Evolutionary conservation across 345 rosid genomes (phyloP).

Genomic region (Clausena lansium): DNA sequence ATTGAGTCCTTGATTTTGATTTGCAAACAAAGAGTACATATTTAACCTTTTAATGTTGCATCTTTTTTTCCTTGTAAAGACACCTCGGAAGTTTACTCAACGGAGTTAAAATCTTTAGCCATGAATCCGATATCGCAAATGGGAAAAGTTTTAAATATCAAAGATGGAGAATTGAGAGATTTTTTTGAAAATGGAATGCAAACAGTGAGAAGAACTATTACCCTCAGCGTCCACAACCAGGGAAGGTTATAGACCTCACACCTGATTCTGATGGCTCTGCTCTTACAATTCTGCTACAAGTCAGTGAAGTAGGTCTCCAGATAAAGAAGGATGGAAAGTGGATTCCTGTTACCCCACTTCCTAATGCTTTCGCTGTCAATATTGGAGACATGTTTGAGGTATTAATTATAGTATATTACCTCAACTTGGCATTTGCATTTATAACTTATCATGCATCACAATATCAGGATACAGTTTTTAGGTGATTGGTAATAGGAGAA

Average conservation of each 20-base stretch:
- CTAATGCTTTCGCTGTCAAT: slow-evolving; percentile 33
- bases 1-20: neutral
- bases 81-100: slow-evolving; percentile 13
- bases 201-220: slow-evolving; percentile 29
- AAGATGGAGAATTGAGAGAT: slow-evolving; percentile 19
- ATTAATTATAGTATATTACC: neutral
- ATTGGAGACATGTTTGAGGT: slow-evolving; percentile 36
- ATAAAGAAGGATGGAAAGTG: slow-evolving; percentile 34
- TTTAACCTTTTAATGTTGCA: too few species aligned
- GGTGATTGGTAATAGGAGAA: too few species aligned
- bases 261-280: slow-evolving; percentile 30
- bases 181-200: slow-evolving; percentile 12
- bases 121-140: neutral
- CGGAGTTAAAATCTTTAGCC: slow-evolving; percentile 15
- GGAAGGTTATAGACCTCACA: slow-evolving; percentile 26
- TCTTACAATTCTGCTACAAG: slow-evolving; percentile 29
- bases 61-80: slow-evolving; percentile 3
- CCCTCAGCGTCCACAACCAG: slow-evolving; percentile 34
- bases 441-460: too few species aligned
- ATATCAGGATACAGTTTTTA: too few species aligned
- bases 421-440: neutral
- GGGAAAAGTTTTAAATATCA: slow-evolving; percentile 20
- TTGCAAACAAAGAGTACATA: too few species aligned
- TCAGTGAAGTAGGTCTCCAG: slow-evolving; percentile 31
- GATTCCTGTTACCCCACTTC: slow-evolving; percentile 29